Evolutionary conservation across 306 rosid species (phyloP).

Genomic region (Gastrolobium villosum): DNA sequence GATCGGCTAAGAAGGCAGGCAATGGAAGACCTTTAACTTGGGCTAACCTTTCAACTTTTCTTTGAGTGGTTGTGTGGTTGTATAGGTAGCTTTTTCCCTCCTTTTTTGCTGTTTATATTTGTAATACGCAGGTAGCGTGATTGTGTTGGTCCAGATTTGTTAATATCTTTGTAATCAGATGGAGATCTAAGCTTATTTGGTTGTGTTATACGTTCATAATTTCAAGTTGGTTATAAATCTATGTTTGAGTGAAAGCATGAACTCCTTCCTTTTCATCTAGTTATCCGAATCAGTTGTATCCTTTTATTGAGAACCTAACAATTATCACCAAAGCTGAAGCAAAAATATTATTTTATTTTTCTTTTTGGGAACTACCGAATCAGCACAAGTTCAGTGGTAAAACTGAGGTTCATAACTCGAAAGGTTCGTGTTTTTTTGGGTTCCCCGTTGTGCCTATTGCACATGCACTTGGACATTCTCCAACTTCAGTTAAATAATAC

Average conservation of each 20-base stretch:
- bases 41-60: slow-evolving; percentile 70
- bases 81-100: slow-evolving; percentile 66
- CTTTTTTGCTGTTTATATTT: slow-evolving; percentile 59
- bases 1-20: slow-evolving; percentile 49
- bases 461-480: too few relatives aligned
- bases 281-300: neutral
- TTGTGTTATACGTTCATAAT: slow-evolving; percentile 50
- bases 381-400: neutral
- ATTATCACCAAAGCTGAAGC: neutral
- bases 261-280: neutral
- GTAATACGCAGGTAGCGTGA: slow-evolving; percentile 75
- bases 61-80: slow-evolving; percentile 72
- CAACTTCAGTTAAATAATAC: too few relatives aligned
- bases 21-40: slow-evolving; percentile 65
- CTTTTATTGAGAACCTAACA: neutral
- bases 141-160: slow-evolving; percentile 71
- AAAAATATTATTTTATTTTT: neutral
- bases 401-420: neutral
- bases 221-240: slow-evolving; percentile 42
- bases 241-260: slow-evolving; percentile 1
- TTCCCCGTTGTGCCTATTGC: too few relatives aligned
- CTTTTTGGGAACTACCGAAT: neutral
- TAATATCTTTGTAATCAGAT: slow-evolving; percentile 72
- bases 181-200: slow-evolving; percentile 53
- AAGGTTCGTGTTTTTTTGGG: too few relatives aligned